Base-by-base conservation (phyloP, 768 basidiomycete genomes). In the Asterophora parasitica region DNA sequence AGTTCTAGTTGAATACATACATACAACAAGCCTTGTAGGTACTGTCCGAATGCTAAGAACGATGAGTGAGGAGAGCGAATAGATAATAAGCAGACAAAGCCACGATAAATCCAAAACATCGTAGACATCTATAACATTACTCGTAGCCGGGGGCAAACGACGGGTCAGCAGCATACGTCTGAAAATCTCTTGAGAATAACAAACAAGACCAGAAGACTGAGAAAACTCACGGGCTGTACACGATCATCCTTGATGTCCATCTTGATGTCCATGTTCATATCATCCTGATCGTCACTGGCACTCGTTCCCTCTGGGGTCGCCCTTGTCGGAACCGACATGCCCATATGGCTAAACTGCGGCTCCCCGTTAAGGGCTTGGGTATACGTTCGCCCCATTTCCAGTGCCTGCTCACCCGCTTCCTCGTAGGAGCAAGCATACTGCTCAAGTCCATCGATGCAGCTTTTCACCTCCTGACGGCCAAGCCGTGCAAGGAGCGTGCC, bases 401-500 rank as follows among this genome's bases (percentile, higher is more conserved):
- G 72, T 3, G 89, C 86, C 58, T 84, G 79, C 23, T 89, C 88
- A 33, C 81, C 86, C 26, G 88, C 84, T 55, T 92, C 88, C 61
- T 91, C 91, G 56, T 91, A 92, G 15, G 89, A 85, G 57, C 83
- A 79, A 58, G 87, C 87, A 61, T 94, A 94, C 65, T 96, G 93
- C 58, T 88, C 78, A 17, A 96, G 74, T 23, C 88, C 93, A 17
- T 77, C 79, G 57, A 95, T 83, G 63, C 93, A 95, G 57, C 86
- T 84, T 46, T 75, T 67, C 27, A 88, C 90, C 65, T 94, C 92
- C 1, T 83, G 81, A 15, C 89, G 82, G 6, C 86, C 92, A n/a
- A 87, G 67, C 19, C 83, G 78, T 4, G 91, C 92, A 44, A 95
- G 78, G 11, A 92, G 72, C 40, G 76, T 80, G 10, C 92, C 93